Conservation (phyloP, 495 filamentous ascomycete genomes). For the Aspergillus heteromorphus region DNA sequence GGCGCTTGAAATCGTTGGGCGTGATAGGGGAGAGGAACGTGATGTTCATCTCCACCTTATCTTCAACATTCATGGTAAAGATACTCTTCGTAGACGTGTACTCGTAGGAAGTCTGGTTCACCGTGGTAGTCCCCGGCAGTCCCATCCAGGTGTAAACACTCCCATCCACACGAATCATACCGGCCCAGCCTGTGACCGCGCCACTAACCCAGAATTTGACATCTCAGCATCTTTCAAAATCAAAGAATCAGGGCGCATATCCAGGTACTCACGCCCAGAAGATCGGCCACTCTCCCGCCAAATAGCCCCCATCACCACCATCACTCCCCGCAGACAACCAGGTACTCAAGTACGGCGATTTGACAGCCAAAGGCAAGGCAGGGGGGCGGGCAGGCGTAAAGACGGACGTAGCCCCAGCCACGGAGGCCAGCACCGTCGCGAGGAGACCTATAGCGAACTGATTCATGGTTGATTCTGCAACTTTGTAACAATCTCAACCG, state of each 20-base stretch:
- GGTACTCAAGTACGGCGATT: slow-evolving; percentile 52
- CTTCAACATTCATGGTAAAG: slow-evolving; percentile 49
- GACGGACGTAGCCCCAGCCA: slow-evolving; percentile 33
- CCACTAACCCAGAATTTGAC: slow-evolving; percentile 27
- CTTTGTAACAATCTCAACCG: slow-evolving; percentile 19
- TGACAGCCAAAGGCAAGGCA: slow-evolving; percentile 52
- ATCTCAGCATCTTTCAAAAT: too few species aligned
- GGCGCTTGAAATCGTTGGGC: slow-evolving; percentile 50
- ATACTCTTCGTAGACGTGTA: slow-evolving; percentile 57
- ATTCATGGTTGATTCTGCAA: slow-evolving; percentile 21
- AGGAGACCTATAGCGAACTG: slow-evolving; percentile 22
- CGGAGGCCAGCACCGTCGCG: slow-evolving; percentile 21
- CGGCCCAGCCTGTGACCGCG: slow-evolving; percentile 49
- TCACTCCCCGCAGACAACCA: slow-evolving; percentile 50
- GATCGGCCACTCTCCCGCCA: slow-evolving; percentile 52
- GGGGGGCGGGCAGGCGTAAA: slow-evolving; percentile 54
- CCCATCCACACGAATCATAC: slow-evolving; percentile 53
- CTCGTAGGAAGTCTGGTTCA: slow-evolving; percentile 47
- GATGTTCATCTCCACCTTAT: slow-evolving; percentile 45
- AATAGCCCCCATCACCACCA: slow-evolving; percentile 53
- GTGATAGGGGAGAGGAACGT: slow-evolving; percentile 55
- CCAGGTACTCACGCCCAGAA: slow-evolving; percentile 48
- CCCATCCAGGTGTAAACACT: slow-evolving; percentile 55
- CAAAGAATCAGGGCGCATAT: not conserved
- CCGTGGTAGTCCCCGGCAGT: slow-evolving; percentile 28